Percentiles rank a stretch among this genome's conserved stretches.
These are phyloP conservation scores for Phytophthora europaea DNA, from an alignment of 352 stramenopile genomes.

Conservation along the genomic window DNA sequence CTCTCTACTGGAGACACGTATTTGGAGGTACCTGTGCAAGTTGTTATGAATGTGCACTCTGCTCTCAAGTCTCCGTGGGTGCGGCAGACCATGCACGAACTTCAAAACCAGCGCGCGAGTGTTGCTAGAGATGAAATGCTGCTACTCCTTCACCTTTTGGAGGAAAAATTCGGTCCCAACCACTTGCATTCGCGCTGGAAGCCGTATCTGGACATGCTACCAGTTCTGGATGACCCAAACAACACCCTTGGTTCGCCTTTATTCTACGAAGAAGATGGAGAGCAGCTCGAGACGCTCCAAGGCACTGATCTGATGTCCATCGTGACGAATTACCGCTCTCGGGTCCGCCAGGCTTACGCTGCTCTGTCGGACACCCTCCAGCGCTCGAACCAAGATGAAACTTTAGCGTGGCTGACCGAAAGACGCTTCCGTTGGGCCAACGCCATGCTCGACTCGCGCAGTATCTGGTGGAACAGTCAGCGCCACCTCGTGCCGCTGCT, in stretches of 20 bases:
- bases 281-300: slow-evolving; percentile 64
- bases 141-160: slow-evolving; percentile 83
- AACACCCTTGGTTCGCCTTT: slow-evolving; percentile 49
- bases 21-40: slow-evolving; percentile 71
- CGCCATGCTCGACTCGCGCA: slow-evolving; percentile 90
- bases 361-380: slow-evolving; percentile 19
- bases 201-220: slow-evolving; percentile 91
- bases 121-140: slow-evolving; percentile 45
- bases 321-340: slow-evolving; percentile 49
- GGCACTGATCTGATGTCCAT: slow-evolving; percentile 51
- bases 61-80: slow-evolving; percentile 63
- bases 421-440: slow-evolving; percentile 83
- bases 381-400: neutral
- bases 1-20: slow-evolving; percentile 77
- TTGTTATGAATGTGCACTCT: slow-evolving; percentile 79
- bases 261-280: slow-evolving; percentile 54
- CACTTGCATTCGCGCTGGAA: slow-evolving; percentile 63
- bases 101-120: slow-evolving; percentile 36
- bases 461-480: slow-evolving; percentile 94
- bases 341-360: slow-evolving; percentile 27
- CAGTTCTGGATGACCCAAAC: slow-evolving; percentile 32
- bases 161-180: slow-evolving; percentile 80
- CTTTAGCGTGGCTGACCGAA: slow-evolving; percentile 60
- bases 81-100: slow-evolving; percentile 30
- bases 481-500: slow-evolving; percentile 94